These are phyloP conservation scores for Clavaria fumosa DNA, from an alignment of 768 basidiomycete genomes.

Conservation along the genomic window DNA sequence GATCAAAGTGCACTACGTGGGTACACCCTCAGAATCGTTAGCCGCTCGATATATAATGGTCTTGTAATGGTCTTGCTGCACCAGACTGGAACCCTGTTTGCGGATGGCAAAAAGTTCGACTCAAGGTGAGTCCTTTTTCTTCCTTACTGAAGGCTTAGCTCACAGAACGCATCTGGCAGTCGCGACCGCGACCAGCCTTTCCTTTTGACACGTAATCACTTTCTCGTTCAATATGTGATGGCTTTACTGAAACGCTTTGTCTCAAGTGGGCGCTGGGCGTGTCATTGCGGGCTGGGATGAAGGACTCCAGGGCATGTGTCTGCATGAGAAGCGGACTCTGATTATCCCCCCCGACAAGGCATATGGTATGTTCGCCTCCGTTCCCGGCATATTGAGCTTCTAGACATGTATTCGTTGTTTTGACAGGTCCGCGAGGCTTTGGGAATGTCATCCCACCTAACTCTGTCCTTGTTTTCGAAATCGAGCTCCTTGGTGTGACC, in stretches of 20 bases:
- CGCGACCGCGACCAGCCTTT: slow-evolving; percentile 62
- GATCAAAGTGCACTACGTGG: slow-evolving; percentile 67
- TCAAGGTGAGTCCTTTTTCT: slow-evolving; percentile 42
- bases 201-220: slow-evolving; percentile 52
- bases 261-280: slow-evolving; percentile 58
- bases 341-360: slow-evolving; percentile 71
- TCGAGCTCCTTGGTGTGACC: slow-evolving; percentile 64
- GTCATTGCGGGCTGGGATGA: slow-evolving; percentile 82
- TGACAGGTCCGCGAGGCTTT: slow-evolving; percentile 55
- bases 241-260: background rate
- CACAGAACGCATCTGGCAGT: slow-evolving; percentile 21
- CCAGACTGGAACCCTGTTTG: slow-evolving; percentile 68
- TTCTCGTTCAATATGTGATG: background rate
- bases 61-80: background rate
- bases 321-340: slow-evolving; percentile 75
- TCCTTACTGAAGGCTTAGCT: background rate
- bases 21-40: slow-evolving; percentile 6
- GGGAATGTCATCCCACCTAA: slow-evolving; percentile 65
- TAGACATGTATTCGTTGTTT: background rate
- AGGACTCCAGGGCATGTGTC: slow-evolving; percentile 72
- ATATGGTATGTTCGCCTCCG: slow-evolving; percentile 49
- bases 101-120: slow-evolving; percentile 75
- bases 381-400: background rate
- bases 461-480: slow-evolving; percentile 74
- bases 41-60: background rate